A percentile compares a stretch with the other conserved stretches of the same genome.
Evolutionary conservation across 306 rosid species (phyloP).

Genomic region (Oemleria cerasiformis): DNA sequence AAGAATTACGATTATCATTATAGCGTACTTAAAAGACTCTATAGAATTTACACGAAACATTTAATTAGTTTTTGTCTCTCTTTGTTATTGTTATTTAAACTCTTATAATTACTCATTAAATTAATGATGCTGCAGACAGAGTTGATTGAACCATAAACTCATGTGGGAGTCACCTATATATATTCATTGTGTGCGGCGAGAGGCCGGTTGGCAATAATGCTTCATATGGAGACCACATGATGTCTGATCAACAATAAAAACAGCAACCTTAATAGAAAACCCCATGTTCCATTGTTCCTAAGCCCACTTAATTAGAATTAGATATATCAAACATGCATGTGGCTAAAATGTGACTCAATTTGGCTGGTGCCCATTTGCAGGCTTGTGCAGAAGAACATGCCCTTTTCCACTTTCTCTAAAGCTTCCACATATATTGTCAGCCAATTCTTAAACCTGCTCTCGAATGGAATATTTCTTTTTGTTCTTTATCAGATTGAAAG

Average conservation of each 20-base stretch:
- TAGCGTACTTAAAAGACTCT: background rate
- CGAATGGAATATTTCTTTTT: background rate
- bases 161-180: conserved; percentile 10
- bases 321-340: background rate
- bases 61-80: background rate
- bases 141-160: background rate
- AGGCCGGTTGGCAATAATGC: background rate
- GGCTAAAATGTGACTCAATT: conserved; percentile 1
- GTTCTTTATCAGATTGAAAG: background rate
- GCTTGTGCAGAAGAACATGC: background rate
- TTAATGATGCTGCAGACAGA: background rate
- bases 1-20: no score
- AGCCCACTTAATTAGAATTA: background rate
- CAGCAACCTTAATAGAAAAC: background rate
- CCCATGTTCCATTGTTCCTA: conserved; percentile 1
- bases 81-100: background rate
- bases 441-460: background rate
- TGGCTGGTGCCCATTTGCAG: conserved; percentile 12
- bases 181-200: background rate
- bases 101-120: background rate
- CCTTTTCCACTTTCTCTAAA: background rate
- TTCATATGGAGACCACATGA: conserved; percentile 1
- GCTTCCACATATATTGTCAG: background rate
- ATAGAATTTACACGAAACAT: background rate
- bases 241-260: background rate